Evolutionary conservation across 1,284 basidiomycete species (phyloP).

Genomic region (Ustilago shanxiensis): DNA sequence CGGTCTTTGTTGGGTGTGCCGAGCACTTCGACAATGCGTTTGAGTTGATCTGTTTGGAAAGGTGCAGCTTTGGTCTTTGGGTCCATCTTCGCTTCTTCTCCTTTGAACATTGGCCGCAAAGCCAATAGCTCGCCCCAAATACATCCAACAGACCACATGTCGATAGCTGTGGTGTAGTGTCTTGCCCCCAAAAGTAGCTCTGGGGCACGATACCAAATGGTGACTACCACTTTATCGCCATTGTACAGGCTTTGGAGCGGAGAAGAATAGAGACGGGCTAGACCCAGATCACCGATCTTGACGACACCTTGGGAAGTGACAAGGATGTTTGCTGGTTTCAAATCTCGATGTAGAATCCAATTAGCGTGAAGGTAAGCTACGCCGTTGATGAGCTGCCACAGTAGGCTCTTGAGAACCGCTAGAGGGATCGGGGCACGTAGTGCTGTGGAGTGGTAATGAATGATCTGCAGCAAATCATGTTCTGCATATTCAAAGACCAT

Average conservation of each 20-base stretch:
- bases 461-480: slow-evolving; percentile 90
- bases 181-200: slow-evolving; percentile 94
- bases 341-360: slow-evolving; percentile 94
- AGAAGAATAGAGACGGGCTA: slow-evolving; percentile 87
- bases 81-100: slow-evolving; percentile 96
- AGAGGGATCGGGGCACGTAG: slow-evolving; percentile 81
- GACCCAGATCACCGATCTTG: slow-evolving; percentile 96
- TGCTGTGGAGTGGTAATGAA: slow-evolving; percentile 94
- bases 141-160: slow-evolving; percentile 98
- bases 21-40: slow-evolving; percentile 93
- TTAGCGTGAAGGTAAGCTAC: slow-evolving; percentile 93
- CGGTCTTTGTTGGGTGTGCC: slow-evolving; percentile 86
- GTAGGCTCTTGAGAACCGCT: slow-evolving; percentile 88
- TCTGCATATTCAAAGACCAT: slow-evolving; percentile 99
- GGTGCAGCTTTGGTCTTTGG: slow-evolving; percentile 65
- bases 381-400: slow-evolving; percentile 95
- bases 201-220: slow-evolving; percentile 98
- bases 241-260: slow-evolving; percentile 82
- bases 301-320: slow-evolving; percentile 89
- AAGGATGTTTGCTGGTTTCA: slow-evolving; percentile 99
- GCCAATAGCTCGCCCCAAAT: slow-evolving; percentile 95
- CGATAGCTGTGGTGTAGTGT: slow-evolving; percentile 95
- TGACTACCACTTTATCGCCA: slow-evolving; percentile 97
- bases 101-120: slow-evolving; percentile 96
- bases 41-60: slow-evolving; percentile 80